phyloP scores from a whole-genome alignment of 2,329 filamentous ascomycete species.

The Scopulariopsis brevicaulis region DNA sequence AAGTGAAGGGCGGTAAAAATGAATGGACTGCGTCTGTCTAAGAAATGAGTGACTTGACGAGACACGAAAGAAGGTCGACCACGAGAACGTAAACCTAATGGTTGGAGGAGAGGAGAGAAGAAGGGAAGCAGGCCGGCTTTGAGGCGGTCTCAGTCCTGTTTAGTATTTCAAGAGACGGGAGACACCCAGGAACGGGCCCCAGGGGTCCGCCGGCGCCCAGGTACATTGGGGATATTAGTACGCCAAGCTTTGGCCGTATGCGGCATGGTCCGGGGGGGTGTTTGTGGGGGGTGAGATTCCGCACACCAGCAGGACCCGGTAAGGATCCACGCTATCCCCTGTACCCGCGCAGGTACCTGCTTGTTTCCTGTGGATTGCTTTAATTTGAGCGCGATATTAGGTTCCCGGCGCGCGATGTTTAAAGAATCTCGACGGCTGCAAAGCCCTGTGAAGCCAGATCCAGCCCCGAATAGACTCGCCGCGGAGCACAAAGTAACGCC shows the following conservation, averaged over 20 bases:
- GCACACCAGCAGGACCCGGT: not conserved
- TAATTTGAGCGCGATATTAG: not conserved
- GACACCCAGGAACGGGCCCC: not conserved
- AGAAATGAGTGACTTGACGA: slow-evolving; percentile 6
- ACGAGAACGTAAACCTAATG: slow-evolving; percentile 1
- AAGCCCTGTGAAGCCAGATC: not conserved
- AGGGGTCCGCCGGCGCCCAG: not conserved
- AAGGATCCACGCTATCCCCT: not conserved
- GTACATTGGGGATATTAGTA: not conserved
- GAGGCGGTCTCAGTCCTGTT: slow-evolving; percentile 3
- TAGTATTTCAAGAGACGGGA: slow-evolving; percentile 2
- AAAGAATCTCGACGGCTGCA: not conserved
- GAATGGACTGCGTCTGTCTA: slow-evolving; percentile 4
- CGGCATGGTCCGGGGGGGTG: not conserved
- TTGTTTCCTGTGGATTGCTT: not conserved
- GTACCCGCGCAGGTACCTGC: not conserved
- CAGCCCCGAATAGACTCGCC: not conserved
- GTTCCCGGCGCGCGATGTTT: not conserved
- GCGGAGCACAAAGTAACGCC: not conserved
- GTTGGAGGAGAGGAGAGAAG: slow-evolving; percentile 3
- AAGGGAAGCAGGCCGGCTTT: not conserved
- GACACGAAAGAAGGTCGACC: slow-evolving; percentile 1
- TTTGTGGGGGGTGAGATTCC: not conserved
- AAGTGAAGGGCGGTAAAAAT: slow-evolving; percentile 2
- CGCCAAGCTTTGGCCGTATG: not conserved